Percentiles rank a stretch among this genome's conserved stretches.
These are phyloP conservation scores for Acacia concinna DNA, from an alignment of 331 rosid genomes.

Conservation along the genomic window DNA sequence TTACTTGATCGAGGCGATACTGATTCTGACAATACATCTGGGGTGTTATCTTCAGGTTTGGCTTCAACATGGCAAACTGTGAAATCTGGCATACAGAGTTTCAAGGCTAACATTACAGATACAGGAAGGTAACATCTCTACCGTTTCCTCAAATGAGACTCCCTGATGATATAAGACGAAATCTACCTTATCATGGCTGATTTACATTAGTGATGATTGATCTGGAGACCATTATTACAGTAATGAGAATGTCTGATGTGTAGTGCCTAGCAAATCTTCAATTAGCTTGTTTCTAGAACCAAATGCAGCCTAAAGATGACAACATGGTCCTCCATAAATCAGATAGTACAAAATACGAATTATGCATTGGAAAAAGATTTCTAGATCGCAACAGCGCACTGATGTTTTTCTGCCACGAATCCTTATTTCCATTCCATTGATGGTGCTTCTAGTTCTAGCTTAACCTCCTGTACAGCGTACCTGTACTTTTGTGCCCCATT, in stretches of 20 bases:
- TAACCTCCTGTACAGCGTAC: not conserved
- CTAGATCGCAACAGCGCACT: slow-evolving; percentile 26
- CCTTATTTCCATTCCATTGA: slow-evolving; percentile 13
- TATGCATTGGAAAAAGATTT: slow-evolving; percentile 30
- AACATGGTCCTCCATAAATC: not conserved
- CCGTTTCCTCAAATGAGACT: slow-evolving; percentile 57
- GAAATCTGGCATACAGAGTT: slow-evolving; percentile 73
- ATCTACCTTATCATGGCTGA: slow-evolving; percentile 54
- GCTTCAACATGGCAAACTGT: slow-evolving; percentile 70
- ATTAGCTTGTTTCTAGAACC: not conserved
- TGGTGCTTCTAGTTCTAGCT: not conserved
- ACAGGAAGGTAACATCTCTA: slow-evolving; percentile 48
- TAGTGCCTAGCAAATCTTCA: not conserved
- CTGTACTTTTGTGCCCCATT: not conserved
- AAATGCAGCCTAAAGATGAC: not conserved
- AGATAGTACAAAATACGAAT: not conserved
- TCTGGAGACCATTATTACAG: slow-evolving; percentile 38
- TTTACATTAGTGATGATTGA: slow-evolving; percentile 41
- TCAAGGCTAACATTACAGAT: slow-evolving; percentile 66
- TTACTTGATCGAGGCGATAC: slow-evolving; percentile 53
- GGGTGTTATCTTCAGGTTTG: slow-evolving; percentile 54
- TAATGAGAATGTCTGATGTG: slow-evolving; percentile 34
- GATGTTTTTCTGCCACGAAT: slow-evolving; percentile 2
- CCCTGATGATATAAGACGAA: slow-evolving; percentile 81
- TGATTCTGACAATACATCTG: slow-evolving; percentile 36